Base-by-base conservation (phyloP, 2,329 filamentous ascomycete species). In the Aspergillus eucalypticola region DNA sequence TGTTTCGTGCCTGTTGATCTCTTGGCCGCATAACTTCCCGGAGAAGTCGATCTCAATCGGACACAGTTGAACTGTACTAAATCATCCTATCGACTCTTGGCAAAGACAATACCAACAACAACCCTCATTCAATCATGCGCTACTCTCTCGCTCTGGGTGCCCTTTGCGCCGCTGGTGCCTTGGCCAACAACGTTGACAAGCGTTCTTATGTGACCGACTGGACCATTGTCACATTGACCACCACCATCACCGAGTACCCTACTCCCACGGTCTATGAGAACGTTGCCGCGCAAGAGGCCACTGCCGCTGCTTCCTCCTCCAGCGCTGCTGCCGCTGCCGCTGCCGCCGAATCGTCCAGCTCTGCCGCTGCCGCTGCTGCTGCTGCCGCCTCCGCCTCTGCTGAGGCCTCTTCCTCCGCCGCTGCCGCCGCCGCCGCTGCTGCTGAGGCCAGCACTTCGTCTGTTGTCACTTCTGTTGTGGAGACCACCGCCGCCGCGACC, bases 221-320 rank as follows among this genome's bases (percentile, higher is more conserved):
- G 69, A 74, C 71, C 32, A 61, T 73, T 46, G 67, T 73, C 54
- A 77, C 75, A 39, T 67, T 75, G 50, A 78, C 76, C 61, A 66
- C 69, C 55, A 76, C 73, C 23, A 68, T 77, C 51, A 74, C 73
- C 41, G 64, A 54, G 23, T 17, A 44, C 57, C 51, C 50, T 54
- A 57, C 56, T n/a, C 56, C 58, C 21, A 58, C 48, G 32, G 58
- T 42, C 23, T 44, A 54, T n/a, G 56, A 41, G 11, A 35, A 58
- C 21, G 41, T 54, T 21, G 38, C 48, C 27, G 44, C n/a, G 8
- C 51, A 44, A 15, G 29, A 54, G 19, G 51, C 42, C 8, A 32
- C 39, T 27, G 19, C 8, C 11, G 19, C 48, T 38, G 19, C 55
- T n/a, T 38, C 54, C 13, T 56, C 58, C 29, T 32, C 51, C 10